These are phyloP conservation scores for Spizellomyces sp. DNA, from an alignment of 192 early-diverging fungal genomes.

Conservation along the genomic window DNA sequence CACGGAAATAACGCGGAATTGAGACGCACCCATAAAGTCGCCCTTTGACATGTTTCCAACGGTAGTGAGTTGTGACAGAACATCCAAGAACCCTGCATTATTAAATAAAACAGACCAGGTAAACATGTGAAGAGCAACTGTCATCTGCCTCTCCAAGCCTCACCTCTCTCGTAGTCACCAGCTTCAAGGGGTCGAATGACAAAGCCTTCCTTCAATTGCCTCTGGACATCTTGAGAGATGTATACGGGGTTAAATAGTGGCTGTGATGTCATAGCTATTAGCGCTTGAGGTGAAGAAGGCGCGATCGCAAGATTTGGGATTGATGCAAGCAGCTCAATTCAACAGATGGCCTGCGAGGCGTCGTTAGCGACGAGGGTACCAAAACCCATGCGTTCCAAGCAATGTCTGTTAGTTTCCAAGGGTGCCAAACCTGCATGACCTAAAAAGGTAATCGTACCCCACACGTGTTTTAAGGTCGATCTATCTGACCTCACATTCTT, in stretches of 20 bases:
- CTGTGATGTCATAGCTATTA: too few relatives aligned
- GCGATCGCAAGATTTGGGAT: too few relatives aligned
- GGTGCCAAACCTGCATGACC: too few relatives aligned
- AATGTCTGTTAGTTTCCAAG: too few relatives aligned
- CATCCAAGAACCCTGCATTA: conserved; percentile 49
- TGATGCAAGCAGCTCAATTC: too few relatives aligned
- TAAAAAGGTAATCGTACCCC: too few relatives aligned
- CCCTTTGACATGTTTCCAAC: conserved; percentile 74
- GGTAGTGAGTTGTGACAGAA: conserved; percentile 74
- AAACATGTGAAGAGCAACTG: conserved; percentile 23
- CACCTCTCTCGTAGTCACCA: conserved; percentile 80
- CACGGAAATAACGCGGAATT: background rate
- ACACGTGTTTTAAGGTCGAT: too few relatives aligned
- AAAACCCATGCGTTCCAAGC: too few relatives aligned
- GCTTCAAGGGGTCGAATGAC: conserved; percentile 73
- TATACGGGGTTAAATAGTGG: conserved; percentile 65
- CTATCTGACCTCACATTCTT: too few relatives aligned
- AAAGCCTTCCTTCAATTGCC: conserved; percentile 67
- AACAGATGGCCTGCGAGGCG: too few relatives aligned
- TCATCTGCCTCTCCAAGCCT: conserved; percentile 37
- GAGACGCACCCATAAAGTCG: conserved; percentile 60
- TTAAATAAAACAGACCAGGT: background rate
- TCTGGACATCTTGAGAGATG: conserved; percentile 68
- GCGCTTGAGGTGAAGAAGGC: too few relatives aligned
- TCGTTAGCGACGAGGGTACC: too few relatives aligned